A percentile compares a stretch with the other conserved stretches of the same genome.
Evolutionary conservation across 306 rosid genomes (phyloP).

Genomic region (Dalbergia oliveri): DNA sequence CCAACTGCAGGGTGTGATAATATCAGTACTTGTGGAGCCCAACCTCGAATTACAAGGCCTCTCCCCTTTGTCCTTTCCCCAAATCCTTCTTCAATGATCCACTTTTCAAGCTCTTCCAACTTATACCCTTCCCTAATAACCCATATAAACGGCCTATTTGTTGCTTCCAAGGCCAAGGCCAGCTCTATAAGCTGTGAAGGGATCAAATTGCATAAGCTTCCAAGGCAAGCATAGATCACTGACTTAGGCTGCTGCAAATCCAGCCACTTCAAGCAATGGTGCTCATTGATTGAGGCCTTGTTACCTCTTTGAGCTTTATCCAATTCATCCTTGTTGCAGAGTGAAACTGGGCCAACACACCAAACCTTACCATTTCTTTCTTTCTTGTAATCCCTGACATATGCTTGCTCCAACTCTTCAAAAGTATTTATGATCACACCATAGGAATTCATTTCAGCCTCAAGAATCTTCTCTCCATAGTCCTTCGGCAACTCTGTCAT

Average conservation of each 20-base stretch:
- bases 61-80: slow-evolving; percentile 62
- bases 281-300: slow-evolving; percentile 47
- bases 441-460: slow-evolving; percentile 45
- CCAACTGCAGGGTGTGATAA: slow-evolving; percentile 65
- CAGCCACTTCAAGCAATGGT: slow-evolving; percentile 61
- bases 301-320: slow-evolving; percentile 73
- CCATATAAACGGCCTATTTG: slow-evolving; percentile 72
- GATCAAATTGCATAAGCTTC: slow-evolving; percentile 62
- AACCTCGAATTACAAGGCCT: slow-evolving; percentile 65
- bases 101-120: slow-evolving; percentile 52
- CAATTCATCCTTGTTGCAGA: slow-evolving; percentile 46
- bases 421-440: slow-evolving; percentile 61
- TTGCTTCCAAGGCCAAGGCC: slow-evolving; percentile 68
- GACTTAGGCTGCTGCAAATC: slow-evolving; percentile 49
- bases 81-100: slow-evolving; percentile 52
- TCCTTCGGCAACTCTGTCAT: not conserved
- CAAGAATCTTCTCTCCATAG: not conserved
- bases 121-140: slow-evolving; percentile 55
- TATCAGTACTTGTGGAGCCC: slow-evolving; percentile 79
- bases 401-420: slow-evolving; percentile 61
- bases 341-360: slow-evolving; percentile 72
- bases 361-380: slow-evolving; percentile 49
- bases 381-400: slow-evolving; percentile 46
- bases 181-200: slow-evolving; percentile 60
- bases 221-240: slow-evolving; percentile 71